These are phyloP conservation scores for Lactarius trivialis DNA, from an alignment of 768 basidiomycete species.

Conservation along the genomic window DNA sequence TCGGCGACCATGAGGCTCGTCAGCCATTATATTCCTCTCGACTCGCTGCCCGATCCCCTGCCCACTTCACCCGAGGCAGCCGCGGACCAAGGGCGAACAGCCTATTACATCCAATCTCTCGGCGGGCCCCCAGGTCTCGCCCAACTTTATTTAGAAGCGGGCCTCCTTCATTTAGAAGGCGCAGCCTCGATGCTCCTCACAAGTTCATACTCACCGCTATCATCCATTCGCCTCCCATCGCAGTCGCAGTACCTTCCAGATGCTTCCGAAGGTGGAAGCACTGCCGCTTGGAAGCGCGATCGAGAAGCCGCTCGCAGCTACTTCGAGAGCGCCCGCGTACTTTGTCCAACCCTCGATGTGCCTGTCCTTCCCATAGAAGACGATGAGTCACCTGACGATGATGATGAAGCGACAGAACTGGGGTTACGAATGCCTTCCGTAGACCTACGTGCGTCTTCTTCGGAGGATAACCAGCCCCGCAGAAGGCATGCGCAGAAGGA, in stretches of 20 bases:
- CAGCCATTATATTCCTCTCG: slow-evolving; percentile 62
- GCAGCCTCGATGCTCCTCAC: slow-evolving; percentile 64
- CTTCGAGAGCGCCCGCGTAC: slow-evolving; percentile 59
- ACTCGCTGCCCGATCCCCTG: slow-evolving; percentile 29
- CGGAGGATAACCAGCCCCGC: slow-evolving; percentile 24
- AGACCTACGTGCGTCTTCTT: slow-evolving; percentile 32
- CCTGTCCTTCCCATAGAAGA: slow-evolving; percentile 53
- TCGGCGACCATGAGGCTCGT: slow-evolving; percentile 74
- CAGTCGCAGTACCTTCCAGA: slow-evolving; percentile 13
- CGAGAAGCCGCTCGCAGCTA: slow-evolving; percentile 62
- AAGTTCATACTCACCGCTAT: slow-evolving; percentile 68
- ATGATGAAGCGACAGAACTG: slow-evolving; percentile 27
- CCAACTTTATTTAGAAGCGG: slow-evolving; percentile 71
- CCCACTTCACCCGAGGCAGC: slow-evolving; percentile 30
- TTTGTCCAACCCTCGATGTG: slow-evolving; percentile 61
- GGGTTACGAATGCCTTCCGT: slow-evolving; percentile 66
- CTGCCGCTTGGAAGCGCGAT: slow-evolving; percentile 70
- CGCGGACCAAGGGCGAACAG: slow-evolving; percentile 43
- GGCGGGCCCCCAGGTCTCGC: slow-evolving; percentile 65
- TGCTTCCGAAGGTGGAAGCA: slow-evolving; percentile 38
- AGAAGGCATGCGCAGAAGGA: slow-evolving; percentile 23
- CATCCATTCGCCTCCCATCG: slow-evolving; percentile 65
- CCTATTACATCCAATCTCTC: slow-evolving; percentile 59
- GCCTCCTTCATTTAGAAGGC: slow-evolving; percentile 76
- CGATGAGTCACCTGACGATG: slow-evolving; percentile 26